These are phyloP conservation scores for Ceratobasidium sp. DNA, from an alignment of 1,284 basidiomycete genomes.

Conservation along the genomic window DNA sequence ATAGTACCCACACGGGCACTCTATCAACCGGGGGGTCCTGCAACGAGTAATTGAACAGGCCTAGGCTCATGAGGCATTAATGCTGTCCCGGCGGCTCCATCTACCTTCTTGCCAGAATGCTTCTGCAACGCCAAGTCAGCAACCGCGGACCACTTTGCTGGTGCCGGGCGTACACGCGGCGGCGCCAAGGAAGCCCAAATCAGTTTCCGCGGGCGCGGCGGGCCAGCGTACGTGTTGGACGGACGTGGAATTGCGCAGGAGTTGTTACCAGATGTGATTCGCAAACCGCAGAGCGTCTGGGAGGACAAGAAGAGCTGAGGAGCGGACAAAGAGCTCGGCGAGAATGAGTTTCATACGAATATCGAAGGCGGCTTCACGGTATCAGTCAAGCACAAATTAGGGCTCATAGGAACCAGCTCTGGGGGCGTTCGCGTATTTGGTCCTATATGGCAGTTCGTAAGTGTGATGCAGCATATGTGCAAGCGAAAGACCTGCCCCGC, in stretches of 20 bases:
- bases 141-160: slow-evolving; percentile 91
- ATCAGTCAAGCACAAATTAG: slow-evolving; percentile 94
- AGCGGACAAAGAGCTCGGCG: slow-evolving; percentile 83
- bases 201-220: slow-evolving; percentile 56
- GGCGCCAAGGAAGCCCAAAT: slow-evolving; percentile 70
- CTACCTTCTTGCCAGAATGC: slow-evolving; percentile 70
- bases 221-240: slow-evolving; percentile 90
- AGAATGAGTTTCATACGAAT: slow-evolving; percentile 89
- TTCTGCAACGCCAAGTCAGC: slow-evolving; percentile 85
- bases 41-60: slow-evolving; percentile 89
- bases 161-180: slow-evolving; percentile 87
- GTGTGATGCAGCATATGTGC: neutral
- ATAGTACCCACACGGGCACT: slow-evolving; percentile 83
- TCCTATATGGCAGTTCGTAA: slow-evolving; percentile 63
- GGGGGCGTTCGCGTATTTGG: slow-evolving; percentile 95
- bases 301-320: slow-evolving; percentile 82
- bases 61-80: slow-evolving; percentile 90
- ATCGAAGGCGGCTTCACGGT: slow-evolving; percentile 90
- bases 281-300: slow-evolving; percentile 97
- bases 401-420: slow-evolving; percentile 98
- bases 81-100: slow-evolving; percentile 62
- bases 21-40: slow-evolving; percentile 97
- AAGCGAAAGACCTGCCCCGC: slow-evolving; percentile 70
- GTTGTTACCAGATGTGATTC: slow-evolving; percentile 88
- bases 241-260: slow-evolving; percentile 81